phyloP scores from a whole-genome alignment of 2,329 filamentous ascomycete species.

The Ophiostoma pallidulum region DNA sequence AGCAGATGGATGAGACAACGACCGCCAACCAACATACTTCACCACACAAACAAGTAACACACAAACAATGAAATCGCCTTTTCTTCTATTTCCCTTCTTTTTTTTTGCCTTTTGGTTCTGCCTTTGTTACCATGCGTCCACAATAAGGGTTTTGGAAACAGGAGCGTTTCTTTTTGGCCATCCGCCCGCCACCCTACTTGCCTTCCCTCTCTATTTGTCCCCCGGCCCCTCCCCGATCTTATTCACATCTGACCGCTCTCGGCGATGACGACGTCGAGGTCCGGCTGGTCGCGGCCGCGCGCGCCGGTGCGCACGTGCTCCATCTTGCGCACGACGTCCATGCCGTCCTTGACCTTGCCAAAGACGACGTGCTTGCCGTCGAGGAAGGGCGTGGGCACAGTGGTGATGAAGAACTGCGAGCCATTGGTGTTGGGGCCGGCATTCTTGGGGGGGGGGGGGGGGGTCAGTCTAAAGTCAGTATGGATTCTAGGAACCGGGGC shows the following conservation, averaged over 20 bases:
- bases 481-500: too few species aligned
- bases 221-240: too few species aligned
- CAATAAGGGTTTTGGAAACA: too few species aligned
- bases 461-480: too few species aligned
- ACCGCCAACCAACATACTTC: too few species aligned
- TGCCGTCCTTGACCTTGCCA: constrained; percentile 77
- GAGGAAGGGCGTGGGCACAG: constrained; percentile 74
- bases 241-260: constrained; percentile 88
- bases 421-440: constrained; percentile 89
- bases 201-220: not conserved
- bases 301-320: constrained; percentile 79
- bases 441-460: constrained; percentile 58
- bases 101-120: not conserved
- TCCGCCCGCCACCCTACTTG: too few species aligned
- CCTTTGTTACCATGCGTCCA: not conserved
- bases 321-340: constrained; percentile 87
- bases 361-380: constrained; percentile 95
- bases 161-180: too few species aligned
- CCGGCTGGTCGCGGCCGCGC: constrained; percentile 66
- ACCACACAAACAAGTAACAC: too few species aligned
- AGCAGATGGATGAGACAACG: too few species aligned
- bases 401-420: constrained; percentile 96
- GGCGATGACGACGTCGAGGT: constrained; percentile 71
- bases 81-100: not conserved
- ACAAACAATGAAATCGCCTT: not conserved